Evolutionary conservation across 2,329 filamentous ascomycete genomes (phyloP).

Genomic region (Moelleriella libera): DNA sequence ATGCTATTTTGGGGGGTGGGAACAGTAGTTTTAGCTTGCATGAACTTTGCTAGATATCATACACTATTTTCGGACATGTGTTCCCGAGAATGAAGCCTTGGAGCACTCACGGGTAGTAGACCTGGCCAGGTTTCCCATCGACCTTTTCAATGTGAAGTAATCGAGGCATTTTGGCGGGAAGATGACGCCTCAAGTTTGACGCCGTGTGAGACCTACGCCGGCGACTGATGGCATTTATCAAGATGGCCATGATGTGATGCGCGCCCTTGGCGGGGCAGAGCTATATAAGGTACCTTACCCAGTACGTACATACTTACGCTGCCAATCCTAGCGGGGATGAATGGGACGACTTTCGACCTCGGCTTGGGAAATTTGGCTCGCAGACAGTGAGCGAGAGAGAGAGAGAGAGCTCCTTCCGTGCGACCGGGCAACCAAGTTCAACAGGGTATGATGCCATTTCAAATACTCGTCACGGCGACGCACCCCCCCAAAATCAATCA

Average conservation of each 20-base stretch:
- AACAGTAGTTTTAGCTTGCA: neutral
- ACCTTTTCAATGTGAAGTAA: constrained; percentile 52
- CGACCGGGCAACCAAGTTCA: neutral
- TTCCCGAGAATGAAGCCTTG: neutral
- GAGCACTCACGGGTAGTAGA: constrained; percentile 59
- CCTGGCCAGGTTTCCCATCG: constrained; percentile 70
- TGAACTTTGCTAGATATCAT: neutral
- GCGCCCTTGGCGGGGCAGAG: neutral
- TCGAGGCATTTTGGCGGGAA: constrained; percentile 27
- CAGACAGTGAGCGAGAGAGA: neutral
- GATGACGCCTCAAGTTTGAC: neutral
- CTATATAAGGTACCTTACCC: neutral
- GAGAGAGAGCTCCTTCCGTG: no score
- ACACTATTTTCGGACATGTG: neutral
- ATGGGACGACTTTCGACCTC: neutral
- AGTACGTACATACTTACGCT: neutral
- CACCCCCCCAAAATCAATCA: neutral
- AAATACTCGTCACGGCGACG: neutral
- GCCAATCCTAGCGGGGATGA: neutral
- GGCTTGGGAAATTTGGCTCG: neutral
- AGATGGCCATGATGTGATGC: neutral
- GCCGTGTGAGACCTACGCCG: neutral
- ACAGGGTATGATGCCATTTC: neutral
- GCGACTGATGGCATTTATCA: neutral
- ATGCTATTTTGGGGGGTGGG: constrained; percentile 26